Base-by-base conservation (phyloP, 106 monocot genomes). In the Dactylorhiza incarnata region DNA sequence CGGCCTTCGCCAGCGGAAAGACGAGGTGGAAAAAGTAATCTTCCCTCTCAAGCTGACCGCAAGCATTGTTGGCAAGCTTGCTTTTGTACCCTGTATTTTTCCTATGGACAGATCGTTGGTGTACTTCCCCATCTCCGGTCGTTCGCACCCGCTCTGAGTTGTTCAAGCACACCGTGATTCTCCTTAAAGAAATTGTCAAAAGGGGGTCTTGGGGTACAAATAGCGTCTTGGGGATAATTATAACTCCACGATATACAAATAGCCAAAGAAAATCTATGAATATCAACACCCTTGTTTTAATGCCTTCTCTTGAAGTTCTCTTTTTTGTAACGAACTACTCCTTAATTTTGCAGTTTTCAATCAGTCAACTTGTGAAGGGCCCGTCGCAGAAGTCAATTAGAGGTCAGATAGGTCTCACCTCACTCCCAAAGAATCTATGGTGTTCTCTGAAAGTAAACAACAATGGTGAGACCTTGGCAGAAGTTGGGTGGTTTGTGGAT, bases 361-460 rank as follows among this genome's bases (percentile, higher is more conserved):
- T 86, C 5, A 56, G 47, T 26, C 83, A 86, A 79, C 76, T 91
- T 69, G 16, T 37, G 9, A 66, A 56, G 15, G 88, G 55, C 26
- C 25, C 22, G 0, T 78, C 82, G 45, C 72, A 74, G 23, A 84
- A 76, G 11, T 37, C 66, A 22, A 11, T 71, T 25, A 85, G 88
- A 74, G 80, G 84, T 76, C 23, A 61, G 26, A 67, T 47, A 5
- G 86, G 79, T 12, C 66, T 88, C 45, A 68, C 84, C 37, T 17
- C 82, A 10, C 78, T 91, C 65, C 91, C 91, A 23, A 91, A 86
- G 73, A 68, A 81, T 48, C 73, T 91, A 63, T 91, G 88, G 86
- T 83, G 84, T 67, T 81, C 51, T 5, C 58, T 82, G 3, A 82
- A 82, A 78, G 78, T 80, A 71, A 75, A 56, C 8, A 68, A 81